Evolutionary conservation across 371 early-diverging fungal species (phyloP).

Genomic region (Blastocladiella emersonii): DNA sequence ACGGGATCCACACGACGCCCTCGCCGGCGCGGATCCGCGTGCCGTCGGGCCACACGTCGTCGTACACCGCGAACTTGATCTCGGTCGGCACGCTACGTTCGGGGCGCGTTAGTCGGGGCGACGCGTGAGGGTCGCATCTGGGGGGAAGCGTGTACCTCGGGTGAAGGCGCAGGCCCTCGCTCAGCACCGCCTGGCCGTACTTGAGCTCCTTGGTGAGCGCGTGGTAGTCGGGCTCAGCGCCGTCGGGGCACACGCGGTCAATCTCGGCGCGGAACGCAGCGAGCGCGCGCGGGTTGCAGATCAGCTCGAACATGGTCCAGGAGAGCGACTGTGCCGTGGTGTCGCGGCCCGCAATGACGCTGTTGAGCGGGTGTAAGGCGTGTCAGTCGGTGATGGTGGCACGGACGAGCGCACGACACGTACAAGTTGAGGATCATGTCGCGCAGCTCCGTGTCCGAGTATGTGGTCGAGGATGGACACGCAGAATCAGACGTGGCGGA

Average conservation of each 20-base stretch:
- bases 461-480: no score
- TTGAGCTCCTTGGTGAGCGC: conserved; percentile 29
- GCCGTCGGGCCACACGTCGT: conserved; percentile 47
- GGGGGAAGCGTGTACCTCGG: no score
- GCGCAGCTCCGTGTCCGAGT: conserved; percentile 30
- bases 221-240: conserved; percentile 23
- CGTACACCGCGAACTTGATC: conserved; percentile 35
- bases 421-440: conserved; percentile 32
- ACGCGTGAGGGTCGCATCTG: no score
- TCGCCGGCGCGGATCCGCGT: conserved; percentile 35
- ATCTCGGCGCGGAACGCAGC: conserved; percentile 32
- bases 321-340: conserved; percentile 57
- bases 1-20: conserved; percentile 30
- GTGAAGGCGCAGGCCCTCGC: conserved; percentile 39
- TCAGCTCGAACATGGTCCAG: conserved; percentile 44
- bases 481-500: no score
- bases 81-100: conserved; percentile 35
- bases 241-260: conserved; percentile 17
- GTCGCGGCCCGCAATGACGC: conserved; percentile 38
- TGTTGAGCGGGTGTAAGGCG: no score
- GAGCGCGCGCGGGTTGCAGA: conserved; percentile 26
- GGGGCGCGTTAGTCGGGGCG: no score
- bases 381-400: no score
- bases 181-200: conserved; percentile 25
- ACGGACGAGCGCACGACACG: neutral